phyloP scores from a whole-genome alignment of 148 eudicot species.

The Rhododendron ferrugineum region DNA sequence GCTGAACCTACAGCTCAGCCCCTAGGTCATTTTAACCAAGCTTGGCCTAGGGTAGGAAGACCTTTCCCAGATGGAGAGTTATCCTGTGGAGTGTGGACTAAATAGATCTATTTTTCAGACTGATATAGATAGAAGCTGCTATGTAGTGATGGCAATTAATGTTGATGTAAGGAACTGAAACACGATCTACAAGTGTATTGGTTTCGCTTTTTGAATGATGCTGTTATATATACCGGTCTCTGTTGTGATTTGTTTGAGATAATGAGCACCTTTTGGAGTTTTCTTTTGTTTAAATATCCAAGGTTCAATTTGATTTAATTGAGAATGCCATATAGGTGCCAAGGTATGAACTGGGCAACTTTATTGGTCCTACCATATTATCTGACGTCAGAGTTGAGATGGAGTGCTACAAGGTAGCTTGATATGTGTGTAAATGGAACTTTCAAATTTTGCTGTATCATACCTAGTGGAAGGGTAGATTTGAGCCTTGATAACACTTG shows the following conservation, averaged over 20 bases:
- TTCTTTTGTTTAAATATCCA: not conserved
- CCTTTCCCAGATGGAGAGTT: not conserved
- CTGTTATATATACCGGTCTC: not conserved
- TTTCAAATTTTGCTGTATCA: not conserved
- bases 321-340: slow-evolving; percentile 42
- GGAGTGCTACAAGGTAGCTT: slow-evolving; percentile 51
- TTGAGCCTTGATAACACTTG: not conserved
- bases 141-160: not conserved
- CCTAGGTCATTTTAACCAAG: not conserved
- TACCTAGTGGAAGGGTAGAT: slow-evolving; percentile 6
- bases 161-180: not conserved
- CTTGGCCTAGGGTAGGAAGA: not conserved
- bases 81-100: not conserved
- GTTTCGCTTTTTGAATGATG: not conserved
- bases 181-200: not conserved
- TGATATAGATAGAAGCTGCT: not conserved
- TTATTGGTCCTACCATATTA: slow-evolving; percentile 70
- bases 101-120: not conserved
- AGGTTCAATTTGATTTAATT: not conserved
- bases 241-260: not conserved
- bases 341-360: slow-evolving; percentile 56
- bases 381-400: slow-evolving; percentile 48
- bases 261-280: not conserved
- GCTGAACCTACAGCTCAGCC: not conserved
- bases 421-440: not conserved